Evolutionary conservation across 2,329 filamentous ascomycete species (phyloP).

Genomic region (Aspergillus luchuensis): DNA sequence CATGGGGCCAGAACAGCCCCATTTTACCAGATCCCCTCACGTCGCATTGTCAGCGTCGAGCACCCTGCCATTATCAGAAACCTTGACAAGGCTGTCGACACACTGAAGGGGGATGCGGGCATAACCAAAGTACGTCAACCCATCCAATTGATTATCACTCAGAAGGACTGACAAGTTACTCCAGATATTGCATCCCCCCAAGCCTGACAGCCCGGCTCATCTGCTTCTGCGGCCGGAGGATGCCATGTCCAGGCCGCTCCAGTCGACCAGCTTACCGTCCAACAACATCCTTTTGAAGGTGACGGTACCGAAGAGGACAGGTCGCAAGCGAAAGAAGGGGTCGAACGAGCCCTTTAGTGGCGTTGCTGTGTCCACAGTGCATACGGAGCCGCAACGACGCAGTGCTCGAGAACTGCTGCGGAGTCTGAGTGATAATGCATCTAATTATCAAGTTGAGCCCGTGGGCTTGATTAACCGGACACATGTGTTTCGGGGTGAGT

Average conservation of each 20-base stretch:
- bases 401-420: conserved; percentile 31
- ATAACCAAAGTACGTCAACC: conserved; percentile 53
- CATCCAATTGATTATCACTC: background rate
- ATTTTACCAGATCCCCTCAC: conserved; percentile 54
- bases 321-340: conserved; percentile 82
- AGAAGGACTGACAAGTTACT: conserved; percentile 8
- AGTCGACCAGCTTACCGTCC: conserved; percentile 73
- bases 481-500: conserved; percentile 77
- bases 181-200: conserved; percentile 50
- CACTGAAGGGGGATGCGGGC: conserved; percentile 59
- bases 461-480: conserved; percentile 75
- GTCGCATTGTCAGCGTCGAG: conserved; percentile 62
- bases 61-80: conserved; percentile 68
- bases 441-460: conserved; percentile 66
- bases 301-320: conserved; percentile 82
- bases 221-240: conserved; percentile 81
- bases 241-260: conserved; percentile 73
- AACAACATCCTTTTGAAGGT: conserved; percentile 87
- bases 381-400: conserved; percentile 20
- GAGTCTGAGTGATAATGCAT: conserved; percentile 70
- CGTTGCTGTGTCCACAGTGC: conserved; percentile 37
- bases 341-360: conserved; percentile 65
- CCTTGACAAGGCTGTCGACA: conserved; percentile 64
- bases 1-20: conserved; percentile 42
- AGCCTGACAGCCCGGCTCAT: conserved; percentile 57